phyloP scores from a whole-genome alignment of 441 rosid species.

The Omphalea diandra region DNA sequence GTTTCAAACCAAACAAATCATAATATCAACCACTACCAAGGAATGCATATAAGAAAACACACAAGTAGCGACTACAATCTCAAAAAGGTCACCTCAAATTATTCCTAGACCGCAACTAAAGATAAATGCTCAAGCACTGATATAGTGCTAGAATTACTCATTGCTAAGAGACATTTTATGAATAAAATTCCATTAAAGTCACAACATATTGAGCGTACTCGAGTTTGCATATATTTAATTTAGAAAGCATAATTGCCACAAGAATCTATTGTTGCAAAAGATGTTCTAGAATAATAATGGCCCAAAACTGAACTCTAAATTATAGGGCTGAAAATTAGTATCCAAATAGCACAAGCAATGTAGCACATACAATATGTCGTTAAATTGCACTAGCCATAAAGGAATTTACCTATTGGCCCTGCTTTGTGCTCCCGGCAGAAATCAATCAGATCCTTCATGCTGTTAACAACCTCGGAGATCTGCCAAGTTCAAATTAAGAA shows the following conservation, averaged over 20 bases:
- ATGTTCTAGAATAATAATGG: neutral
- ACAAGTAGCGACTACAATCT: neutral
- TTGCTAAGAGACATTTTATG: neutral
- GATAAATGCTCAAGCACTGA: too few relatives aligned
- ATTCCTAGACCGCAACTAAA: neutral
- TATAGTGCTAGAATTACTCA: neutral
- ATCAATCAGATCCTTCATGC: constrained; percentile 98
- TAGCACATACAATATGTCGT: neutral
- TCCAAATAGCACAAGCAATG: neutral
- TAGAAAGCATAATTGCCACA: neutral
- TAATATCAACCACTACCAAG: neutral
- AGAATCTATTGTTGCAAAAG: neutral
- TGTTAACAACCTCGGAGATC: constrained; percentile 98
- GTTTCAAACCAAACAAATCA: too few relatives aligned
- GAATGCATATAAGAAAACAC: neutral
- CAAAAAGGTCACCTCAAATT: neutral
- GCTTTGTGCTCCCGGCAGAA: constrained; percentile 76
- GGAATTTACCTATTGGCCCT: constrained; percentile 81
- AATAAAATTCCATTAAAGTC: neutral
- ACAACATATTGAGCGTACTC: too few relatives aligned
- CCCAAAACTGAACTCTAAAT: neutral
- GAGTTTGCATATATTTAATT: neutral
- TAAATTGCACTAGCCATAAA: constrained; percentile 1
- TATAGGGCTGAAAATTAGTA: neutral
- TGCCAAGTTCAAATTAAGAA: constrained; percentile 33